Conservation (phyloP, 2,329 filamentous ascomycete genomes). For the Fusarium torulosum region DNA sequence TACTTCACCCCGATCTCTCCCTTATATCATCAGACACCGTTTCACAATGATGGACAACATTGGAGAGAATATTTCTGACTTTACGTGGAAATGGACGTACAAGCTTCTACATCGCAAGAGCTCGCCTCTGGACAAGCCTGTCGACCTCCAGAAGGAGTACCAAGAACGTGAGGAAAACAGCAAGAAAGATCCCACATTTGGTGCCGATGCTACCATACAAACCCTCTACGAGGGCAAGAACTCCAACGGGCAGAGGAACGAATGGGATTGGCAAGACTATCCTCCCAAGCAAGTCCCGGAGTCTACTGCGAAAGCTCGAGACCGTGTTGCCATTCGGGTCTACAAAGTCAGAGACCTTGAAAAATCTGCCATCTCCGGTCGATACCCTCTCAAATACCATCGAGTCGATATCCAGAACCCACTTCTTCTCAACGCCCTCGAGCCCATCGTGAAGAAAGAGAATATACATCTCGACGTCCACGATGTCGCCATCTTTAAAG, state of each 20-base stretch:
- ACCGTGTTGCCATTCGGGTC: conserved; percentile 59
- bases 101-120: conserved; percentile 46
- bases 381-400: conserved; percentile 56
- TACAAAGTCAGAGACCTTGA: conserved; percentile 60
- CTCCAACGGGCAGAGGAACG: conserved; percentile 14
- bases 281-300: conserved; percentile 59
- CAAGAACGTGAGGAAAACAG: conserved; percentile 25
- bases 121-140: conserved; percentile 32
- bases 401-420: conserved; percentile 59
- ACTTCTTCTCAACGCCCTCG: conserved; percentile 57
- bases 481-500: conserved; percentile 53
- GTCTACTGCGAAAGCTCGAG: conserved; percentile 52
- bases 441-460: conserved; percentile 58
- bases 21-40: background rate
- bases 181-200: conserved; percentile 48
- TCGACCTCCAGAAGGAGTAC: conserved; percentile 36
- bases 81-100: conserved; percentile 51
- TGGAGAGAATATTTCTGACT: conserved; percentile 45
- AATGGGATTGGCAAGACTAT: conserved; percentile 56
- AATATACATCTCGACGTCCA: conserved; percentile 55
- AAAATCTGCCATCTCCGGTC: conserved; percentile 56
- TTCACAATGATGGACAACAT: conserved; percentile 29
- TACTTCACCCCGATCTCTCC: background rate
- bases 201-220: conserved; percentile 52
- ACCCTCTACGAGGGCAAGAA: conserved; percentile 56